Evolutionary conservation across 768 basidiomycete genomes (phyloP).

Genomic region (Tricholomella constricta): DNA sequence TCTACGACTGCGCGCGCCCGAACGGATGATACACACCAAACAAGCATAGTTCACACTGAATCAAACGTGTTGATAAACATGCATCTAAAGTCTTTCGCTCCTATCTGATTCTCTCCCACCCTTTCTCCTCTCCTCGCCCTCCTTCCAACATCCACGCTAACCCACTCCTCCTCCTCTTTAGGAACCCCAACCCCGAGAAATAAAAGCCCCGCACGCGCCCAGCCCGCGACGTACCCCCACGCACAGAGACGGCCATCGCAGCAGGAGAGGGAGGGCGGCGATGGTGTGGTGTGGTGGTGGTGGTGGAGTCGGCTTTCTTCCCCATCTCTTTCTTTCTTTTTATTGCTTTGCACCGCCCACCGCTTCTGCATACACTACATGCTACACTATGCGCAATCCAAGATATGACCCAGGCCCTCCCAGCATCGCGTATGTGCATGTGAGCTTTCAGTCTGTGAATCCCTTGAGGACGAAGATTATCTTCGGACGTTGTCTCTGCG

Average conservation of each 20-base stretch:
- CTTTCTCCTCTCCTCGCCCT: conserved; percentile 15
- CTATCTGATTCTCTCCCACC: conserved; percentile 80
- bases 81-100: conserved; percentile 98
- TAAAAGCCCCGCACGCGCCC: conserved; percentile 32
- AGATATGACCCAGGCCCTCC: conserved; percentile 17
- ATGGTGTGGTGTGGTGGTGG: conserved; percentile 4
- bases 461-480: too few relatives aligned
- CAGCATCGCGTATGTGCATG: conserved; percentile 9
- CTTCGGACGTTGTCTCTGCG: too few relatives aligned
- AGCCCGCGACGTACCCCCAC: neutral
- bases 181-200: conserved; percentile 71
- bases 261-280: conserved; percentile 7
- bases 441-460: too few relatives aligned
- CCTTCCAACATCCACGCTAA: conserved; percentile 13
- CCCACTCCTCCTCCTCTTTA: conserved; percentile 32
- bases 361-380: conserved; percentile 12
- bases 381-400: conserved; percentile 18
- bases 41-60: conserved; percentile 99
- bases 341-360: conserved; percentile 11
- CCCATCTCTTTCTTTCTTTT: neutral
- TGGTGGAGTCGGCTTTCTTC: neutral
- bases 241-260: neutral
- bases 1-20: neutral
- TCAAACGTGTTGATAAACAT: conserved; percentile 76
- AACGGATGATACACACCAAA: conserved; percentile 58